phyloP scores from a whole-genome alignment of 1,284 basidiomycete genomes.

The Coniferiporia weirii region DNA sequence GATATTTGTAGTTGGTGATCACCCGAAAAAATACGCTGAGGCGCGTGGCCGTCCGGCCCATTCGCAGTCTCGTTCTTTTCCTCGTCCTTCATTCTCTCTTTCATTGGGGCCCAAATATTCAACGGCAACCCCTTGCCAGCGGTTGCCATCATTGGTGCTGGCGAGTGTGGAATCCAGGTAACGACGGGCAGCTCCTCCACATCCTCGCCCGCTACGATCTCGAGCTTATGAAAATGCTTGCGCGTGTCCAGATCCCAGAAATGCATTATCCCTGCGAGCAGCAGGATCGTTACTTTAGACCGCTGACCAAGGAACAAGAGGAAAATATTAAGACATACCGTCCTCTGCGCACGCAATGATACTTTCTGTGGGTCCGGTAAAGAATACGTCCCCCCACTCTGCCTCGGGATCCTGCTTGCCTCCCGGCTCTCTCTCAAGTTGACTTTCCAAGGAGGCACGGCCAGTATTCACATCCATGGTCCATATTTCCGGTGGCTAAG shows the following conservation, averaged over 20 bases:
- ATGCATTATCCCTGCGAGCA: constrained; percentile 5
- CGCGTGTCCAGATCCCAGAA: constrained; percentile 10
- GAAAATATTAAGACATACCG: constrained; percentile 2
- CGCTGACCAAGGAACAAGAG: background rate
- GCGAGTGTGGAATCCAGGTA: constrained; percentile 1
- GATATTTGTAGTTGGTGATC: background rate
- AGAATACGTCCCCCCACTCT: constrained; percentile 14
- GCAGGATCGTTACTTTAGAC: background rate
- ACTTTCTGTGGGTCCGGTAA: constrained; percentile 11
- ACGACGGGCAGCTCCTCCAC: constrained; percentile 14
- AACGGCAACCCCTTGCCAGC: constrained; percentile 8
- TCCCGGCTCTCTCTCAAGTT: background rate
- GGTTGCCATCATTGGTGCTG: constrained; percentile 13
- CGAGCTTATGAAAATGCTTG: constrained; percentile 1
- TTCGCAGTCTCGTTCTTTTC: background rate
- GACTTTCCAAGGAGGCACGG: background rate
- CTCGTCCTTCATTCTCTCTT: background rate
- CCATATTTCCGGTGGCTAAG: constrained; percentile 15
- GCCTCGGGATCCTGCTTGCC: constrained; percentile 9
- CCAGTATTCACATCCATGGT: background rate
- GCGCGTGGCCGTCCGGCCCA: background rate
- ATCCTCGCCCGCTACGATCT: constrained; percentile 1
- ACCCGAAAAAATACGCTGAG: background rate
- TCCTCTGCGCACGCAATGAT: constrained; percentile 14
- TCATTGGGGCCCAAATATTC: constrained; percentile 11